Base-by-base conservation (phyloP, 106 monocot species). In the Acorus calamus region DNA sequence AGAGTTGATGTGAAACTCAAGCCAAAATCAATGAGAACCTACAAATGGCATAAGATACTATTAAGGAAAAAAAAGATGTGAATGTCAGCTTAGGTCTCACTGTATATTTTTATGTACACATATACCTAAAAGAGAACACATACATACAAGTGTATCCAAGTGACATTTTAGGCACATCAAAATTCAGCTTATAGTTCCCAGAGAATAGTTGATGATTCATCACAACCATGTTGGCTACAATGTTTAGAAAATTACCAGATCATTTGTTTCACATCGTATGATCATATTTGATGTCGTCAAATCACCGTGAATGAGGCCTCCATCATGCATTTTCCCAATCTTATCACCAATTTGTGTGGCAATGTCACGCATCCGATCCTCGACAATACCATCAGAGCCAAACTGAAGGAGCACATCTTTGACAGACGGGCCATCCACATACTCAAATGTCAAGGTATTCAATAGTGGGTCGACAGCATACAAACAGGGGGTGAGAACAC, bases 201-300 rank as follows among this genome's bases (percentile, higher is more conserved):
- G 28, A 28, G 28, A 28, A 28, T 28, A 28, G 28, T 28, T 28
- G 28, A 28, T 28, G 28, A 28, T 28, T 28, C 28, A 28, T 28
- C 28, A 28, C 28, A 28, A 28, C 28, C 28, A 28, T 28, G 28
- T 28, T 28, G 28, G 28, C 28, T 28, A 28, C 28, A 28, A 28
- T 28, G 28, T 28, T 28, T 28, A 28, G 28, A 28, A 28, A 28
- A 28, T 28, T 28, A 96, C 94, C 73, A 96, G 72, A 50, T 78
- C 76, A 78, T 89, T 78, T 6, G 72, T 83, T 14, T 62, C 80
- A 6, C 60, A 78, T 67, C 81, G 79, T 11, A 96, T 56, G 50
- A 88, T 72, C 96, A 96, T 96, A 68, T 96, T 96, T 54, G 90
- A 91, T 53, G 96, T 96, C 7, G 96, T 96, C 70, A 96, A 70